Evolutionary conservation across 305 asterid species (phyloP), one percentile per base, ranked within the genome.

Genomic region (Rubia tinctorum): DNA sequence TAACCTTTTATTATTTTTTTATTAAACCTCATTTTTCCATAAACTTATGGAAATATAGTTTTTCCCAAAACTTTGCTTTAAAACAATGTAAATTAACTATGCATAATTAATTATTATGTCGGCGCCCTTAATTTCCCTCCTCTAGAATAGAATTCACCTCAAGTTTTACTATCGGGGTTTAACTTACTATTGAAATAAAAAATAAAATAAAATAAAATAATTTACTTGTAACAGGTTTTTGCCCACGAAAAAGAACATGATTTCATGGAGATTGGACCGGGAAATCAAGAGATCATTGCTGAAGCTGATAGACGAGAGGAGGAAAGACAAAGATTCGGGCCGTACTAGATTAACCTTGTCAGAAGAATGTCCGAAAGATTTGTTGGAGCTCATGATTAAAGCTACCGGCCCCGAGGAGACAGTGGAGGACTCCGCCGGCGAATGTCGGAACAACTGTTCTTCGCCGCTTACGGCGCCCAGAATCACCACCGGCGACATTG

Each of bases 181-280:
- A 30, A 1, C 34, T 30, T 30, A 30, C 3, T 1, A 30, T 3
- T 3, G n/a, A n/a, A 30, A 3, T 30, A 3, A 30, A 1, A 30
- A 1, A 30, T 30, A 30, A 30, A 30, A 30, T 1, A 30, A 30
- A 30, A 1, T 30, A 30, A 30, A 30, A 30, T 30, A 1, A 30
- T 30, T 30, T 45, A 58, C 53, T 69, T 51, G 30, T 49, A 59
- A 30, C 84, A 94, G 98, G 88, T 91, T 91, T 68, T 77, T 94
- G 85, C 99, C 99, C 59, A 94, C 93, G 12, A 75, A 83, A 72
- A 87, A 87, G 92, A 94, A 94, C 60, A 86, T 93, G 82, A 84
- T 79, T 45, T 89, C 90, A 82, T 91, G 99, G 99, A 87, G 88
- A 83, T 63, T 94, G 95, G 99, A 91, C 66, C 89, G 86, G 76